Percentiles rank a stretch among this genome's conserved stretches.
Evolutionary conservation across 129 eudicot genomes (phyloP).

Genomic region (Helichrysum umbraculigerum): DNA sequence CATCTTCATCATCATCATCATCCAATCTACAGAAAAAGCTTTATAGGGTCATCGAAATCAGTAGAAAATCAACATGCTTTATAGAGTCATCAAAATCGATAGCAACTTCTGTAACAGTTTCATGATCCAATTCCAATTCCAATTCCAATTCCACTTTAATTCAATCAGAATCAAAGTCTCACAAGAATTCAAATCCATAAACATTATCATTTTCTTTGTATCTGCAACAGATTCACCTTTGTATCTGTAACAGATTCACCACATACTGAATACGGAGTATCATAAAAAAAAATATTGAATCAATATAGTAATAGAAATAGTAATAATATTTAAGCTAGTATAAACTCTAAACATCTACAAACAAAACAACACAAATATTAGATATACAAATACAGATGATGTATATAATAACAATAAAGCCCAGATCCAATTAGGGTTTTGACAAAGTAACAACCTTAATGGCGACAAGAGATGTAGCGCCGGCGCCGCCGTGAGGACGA

Average conservation of each 20-base stretch:
- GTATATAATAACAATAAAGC: slow-evolving; percentile 9
- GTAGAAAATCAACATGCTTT: no score
- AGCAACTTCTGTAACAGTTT: no score
- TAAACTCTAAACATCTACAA: neutral
- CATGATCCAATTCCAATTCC: no score
- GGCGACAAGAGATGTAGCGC: slow-evolving; percentile 41
- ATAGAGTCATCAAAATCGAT: no score
- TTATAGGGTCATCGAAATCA: no score
- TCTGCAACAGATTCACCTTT: no score
- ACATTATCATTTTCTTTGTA: no score
- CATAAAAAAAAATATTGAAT: slow-evolving; percentile 8
- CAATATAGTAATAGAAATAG: neutral
- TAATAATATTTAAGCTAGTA: neutral
- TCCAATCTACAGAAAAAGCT: no score
- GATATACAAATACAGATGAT: slow-evolving; percentile 5
- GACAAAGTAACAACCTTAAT: slow-evolving; percentile 56
- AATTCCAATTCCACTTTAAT: no score
- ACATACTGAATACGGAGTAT: neutral
- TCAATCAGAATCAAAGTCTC: no score
- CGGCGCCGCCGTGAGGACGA: slow-evolving; percentile 77
- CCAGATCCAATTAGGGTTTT: slow-evolving; percentile 45
- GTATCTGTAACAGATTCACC: no score
- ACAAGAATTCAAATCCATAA: no score
- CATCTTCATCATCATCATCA: neutral
- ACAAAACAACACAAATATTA: neutral